These are phyloP conservation scores for Backusella australiensis DNA, from an alignment of 192 early-diverging fungal species.

Conservation along the genomic window DNA sequence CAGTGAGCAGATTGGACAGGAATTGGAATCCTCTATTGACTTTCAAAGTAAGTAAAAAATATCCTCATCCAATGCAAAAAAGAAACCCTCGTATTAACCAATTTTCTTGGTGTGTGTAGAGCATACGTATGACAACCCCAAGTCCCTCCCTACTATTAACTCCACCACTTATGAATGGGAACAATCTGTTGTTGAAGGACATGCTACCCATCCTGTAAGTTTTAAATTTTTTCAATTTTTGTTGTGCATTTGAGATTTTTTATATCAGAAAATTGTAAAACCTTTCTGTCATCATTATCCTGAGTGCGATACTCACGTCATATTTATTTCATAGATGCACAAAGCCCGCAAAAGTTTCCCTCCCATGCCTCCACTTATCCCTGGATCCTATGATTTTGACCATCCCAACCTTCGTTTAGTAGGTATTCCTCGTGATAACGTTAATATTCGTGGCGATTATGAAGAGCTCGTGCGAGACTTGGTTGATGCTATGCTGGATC, in stretches of 20 bases:
- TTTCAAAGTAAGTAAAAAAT: slow-evolving; percentile 47
- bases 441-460: slow-evolving; percentile 46
- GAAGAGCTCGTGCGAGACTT: slow-evolving; percentile 39
- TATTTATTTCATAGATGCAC: slow-evolving; percentile 47
- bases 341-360: slow-evolving; percentile 54
- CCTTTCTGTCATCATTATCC: background rate
- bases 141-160: slow-evolving; percentile 23
- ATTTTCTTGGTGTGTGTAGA: background rate
- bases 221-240: background rate
- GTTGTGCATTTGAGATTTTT: background rate
- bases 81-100: background rate
- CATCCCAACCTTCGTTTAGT: slow-evolving; percentile 45
- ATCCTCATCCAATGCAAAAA: background rate
- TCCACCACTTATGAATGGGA: slow-evolving; percentile 62
- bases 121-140: slow-evolving; percentile 39
- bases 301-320: background rate
- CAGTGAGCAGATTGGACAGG: slow-evolving; percentile 39
- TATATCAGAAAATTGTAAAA: background rate
- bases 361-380: slow-evolving; percentile 47
- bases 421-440: slow-evolving; percentile 42
- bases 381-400: slow-evolving; percentile 39
- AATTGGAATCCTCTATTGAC: slow-evolving; percentile 52
- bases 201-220: slow-evolving; percentile 63
- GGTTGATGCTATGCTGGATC: slow-evolving; percentile 21
- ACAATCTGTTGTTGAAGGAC: slow-evolving; percentile 62